Evolutionary conservation across 345 rosid genomes (phyloP).

Genomic region (Zanthoxylum bungeanum): DNA sequence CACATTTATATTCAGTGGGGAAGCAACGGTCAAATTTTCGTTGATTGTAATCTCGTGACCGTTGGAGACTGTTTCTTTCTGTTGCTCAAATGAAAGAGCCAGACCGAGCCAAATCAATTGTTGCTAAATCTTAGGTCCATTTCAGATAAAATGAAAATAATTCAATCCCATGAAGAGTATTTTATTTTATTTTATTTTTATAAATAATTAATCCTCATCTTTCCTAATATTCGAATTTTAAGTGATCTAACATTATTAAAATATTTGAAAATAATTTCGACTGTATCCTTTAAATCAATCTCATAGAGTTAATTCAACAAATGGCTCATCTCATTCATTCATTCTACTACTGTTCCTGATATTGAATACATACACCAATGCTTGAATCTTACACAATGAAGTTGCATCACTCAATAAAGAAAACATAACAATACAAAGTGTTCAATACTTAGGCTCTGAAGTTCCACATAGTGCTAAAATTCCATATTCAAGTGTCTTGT

Average conservation of each 20-base stretch:
- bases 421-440: neutral
- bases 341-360: neutral
- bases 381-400: neutral
- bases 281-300: neutral
- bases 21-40: neutral
- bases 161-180: neutral
- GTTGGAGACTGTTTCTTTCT: neutral
- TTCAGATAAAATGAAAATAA: neutral
- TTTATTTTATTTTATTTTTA: no score
- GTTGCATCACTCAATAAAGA: neutral
- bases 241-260: no score
- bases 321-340: neutral
- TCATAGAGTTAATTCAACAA: neutral
- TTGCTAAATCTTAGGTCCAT: neutral
- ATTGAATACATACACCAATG: constrained; percentile 1
- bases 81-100: neutral
- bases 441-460: constrained; percentile 1
- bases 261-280: no score
- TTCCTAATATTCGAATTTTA: no score
- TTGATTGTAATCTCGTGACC: neutral
- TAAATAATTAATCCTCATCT: no score
- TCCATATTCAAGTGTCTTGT: neutral
- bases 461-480: neutral
- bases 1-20: neutral
- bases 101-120: neutral